Conservation (phyloP, 768 basidiomycete species). For the Auriscalpium vulgare region DNA sequence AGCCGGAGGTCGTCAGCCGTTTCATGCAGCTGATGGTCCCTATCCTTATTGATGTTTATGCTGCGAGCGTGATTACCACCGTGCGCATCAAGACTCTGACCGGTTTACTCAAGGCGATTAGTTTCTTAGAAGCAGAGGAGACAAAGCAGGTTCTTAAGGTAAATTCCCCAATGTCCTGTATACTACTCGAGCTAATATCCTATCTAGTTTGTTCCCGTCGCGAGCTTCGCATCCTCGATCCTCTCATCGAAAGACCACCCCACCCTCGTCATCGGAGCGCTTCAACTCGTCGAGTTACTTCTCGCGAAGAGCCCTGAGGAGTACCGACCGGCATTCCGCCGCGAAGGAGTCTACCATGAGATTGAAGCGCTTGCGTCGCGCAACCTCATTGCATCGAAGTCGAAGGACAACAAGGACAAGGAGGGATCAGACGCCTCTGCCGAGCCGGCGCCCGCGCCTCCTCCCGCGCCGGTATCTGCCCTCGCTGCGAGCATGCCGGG, state of each 20-base stretch:
- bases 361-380: constrained; percentile 71
- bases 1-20: constrained; percentile 66
- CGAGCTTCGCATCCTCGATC: constrained; percentile 91
- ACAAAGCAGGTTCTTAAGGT: constrained; percentile 75
- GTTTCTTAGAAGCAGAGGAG: constrained; percentile 74
- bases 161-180: constrained; percentile 21
- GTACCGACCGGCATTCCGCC: constrained; percentile 83
- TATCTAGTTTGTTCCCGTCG: constrained; percentile 81
- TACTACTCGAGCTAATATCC: constrained; percentile 6
- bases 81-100: constrained; percentile 86
- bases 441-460: constrained; percentile 26
- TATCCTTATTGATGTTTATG: constrained; percentile 95
- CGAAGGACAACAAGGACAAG: constrained; percentile 39
- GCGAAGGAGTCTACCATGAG: constrained; percentile 96
- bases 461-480: constrained; percentile 31
- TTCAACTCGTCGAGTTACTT: constrained; percentile 91
- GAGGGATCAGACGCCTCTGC: constrained; percentile 29
- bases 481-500: constrained; percentile 42
- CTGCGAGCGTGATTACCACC: constrained; percentile 87
- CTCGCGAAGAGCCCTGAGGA: constrained; percentile 75
- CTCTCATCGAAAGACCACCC: constrained; percentile 89
- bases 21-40: constrained; percentile 90
- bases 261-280: constrained; percentile 74
- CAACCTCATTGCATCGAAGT: constrained; percentile 44
- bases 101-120: constrained; percentile 83